Evolutionary conservation across 139 green algal genomes (phyloP), one percentile per base, ranked within the genome.

Genomic region (Edaphochlamys debaryana): DNA sequence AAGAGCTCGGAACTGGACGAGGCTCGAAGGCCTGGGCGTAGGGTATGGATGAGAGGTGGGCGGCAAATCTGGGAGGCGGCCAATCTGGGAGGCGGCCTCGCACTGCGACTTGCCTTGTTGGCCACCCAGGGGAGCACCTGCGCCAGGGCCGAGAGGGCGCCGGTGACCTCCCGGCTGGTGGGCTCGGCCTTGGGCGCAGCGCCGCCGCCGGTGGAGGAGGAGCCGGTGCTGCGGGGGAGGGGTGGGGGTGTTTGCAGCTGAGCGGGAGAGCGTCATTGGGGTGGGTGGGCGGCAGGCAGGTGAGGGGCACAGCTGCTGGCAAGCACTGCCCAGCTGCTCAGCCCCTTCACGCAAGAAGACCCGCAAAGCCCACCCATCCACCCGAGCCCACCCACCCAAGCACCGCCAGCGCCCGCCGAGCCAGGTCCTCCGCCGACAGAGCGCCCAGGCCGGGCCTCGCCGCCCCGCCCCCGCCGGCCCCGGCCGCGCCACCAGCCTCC

Each of bases 111-210:
- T 60, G 63, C 60, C 75, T 81, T 41, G 2, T n/a, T 5, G 8
- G 20, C 20, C 60, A 71, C 3, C 60, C 60, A 71, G 38, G 75
- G 75, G 38, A 72, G 60, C 41, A 62, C 60, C 3, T 23, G 60
- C 4, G 45, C 41, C 60, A 81, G 38, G 4, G 75, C 60, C n/a
- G 32, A 15, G 15, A 81, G 58, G 1, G 75, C 75, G 32, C 75
- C 75, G n/a, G 75, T 60, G n/a, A 63, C 40, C 75, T 81, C 75
- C 60, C 40, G 56, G 25, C 9, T 6, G 6, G 56, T 62, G 40
- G 60, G 17, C 40, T 58, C 41, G 58, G 56, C 38, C 27, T 58
- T 71, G 38, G n/a, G n/a, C n/a, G n/a, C n/a, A n/a, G n/a, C n/a
- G n/a, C n/a, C n/a, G n/a, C 74, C 58, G 74, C 37, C 60, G 38